Evolutionary conservation across 257 asterid species (phyloP), one percentile per base, ranked within the genome.

Genomic region (Plectranthus barbatus): DNA sequence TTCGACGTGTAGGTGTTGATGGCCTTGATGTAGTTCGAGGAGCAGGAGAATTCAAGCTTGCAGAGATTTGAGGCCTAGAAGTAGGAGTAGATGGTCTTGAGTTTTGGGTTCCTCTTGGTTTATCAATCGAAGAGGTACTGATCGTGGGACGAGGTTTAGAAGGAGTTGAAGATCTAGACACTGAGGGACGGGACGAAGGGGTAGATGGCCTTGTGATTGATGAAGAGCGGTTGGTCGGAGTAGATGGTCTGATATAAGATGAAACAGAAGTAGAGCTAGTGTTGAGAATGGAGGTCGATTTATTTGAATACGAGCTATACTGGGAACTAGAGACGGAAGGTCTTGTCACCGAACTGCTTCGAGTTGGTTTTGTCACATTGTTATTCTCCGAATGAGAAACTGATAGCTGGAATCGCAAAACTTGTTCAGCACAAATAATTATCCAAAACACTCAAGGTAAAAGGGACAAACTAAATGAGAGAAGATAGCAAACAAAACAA

Each of bases 41-140:
- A 68, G 83, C 70, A 52, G 84, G 79, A 47, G 94, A 68, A 71
- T 50, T 87, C 71, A 67, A 15, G 67, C 79, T 83, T 58, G 83
- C 79, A 11, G 95, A 64, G 45, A 80, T 69, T 62, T 82, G 97
- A 56, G 95, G 74, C 84, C 97, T 81, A 21, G 99, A 85, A 57
- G 79, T 90, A 66, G 99, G 99, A 72, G 99, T 93, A 76, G 99
- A 90, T 62, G 99, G 97, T 69, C 99, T 84, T 18, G 97, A 87
- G 79, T 76, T 82, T 73, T 79, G 94, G 56, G 92, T 78, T 70
- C 84, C 82, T 60, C 94, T 87, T 76, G 83, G 78, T 77, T 74
- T 86, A 72, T 90, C 97, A 9, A 55, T 41, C 6, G 91, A 79
- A 69, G 93, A 49, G 36, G 81, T 33, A 69, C 77, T 74, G 66